A percentile compares a stretch with the other conserved stretches of the same genome.
These are phyloP conservation scores for Fusarium guadeloupense DNA, from an alignment of 2,329 filamentous ascomycete species.

Conservation along the genomic window DNA sequence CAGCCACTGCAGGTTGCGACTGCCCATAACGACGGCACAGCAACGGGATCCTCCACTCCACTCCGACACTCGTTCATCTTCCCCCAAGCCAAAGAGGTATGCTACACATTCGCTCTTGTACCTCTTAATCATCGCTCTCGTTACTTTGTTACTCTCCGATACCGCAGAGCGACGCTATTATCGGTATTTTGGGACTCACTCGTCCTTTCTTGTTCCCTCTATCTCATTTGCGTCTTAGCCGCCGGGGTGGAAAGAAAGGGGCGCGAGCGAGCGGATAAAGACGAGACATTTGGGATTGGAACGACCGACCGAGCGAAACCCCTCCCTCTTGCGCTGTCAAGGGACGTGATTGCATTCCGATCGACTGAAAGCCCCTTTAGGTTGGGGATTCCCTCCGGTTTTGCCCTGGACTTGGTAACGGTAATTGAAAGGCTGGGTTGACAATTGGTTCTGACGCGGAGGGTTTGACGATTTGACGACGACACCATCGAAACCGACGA, in stretches of 20 bases:
- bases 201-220: not conserved
- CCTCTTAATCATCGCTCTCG: conserved; percentile 4
- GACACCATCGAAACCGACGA: conserved; percentile 8
- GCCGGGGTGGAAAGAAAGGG: conserved; percentile 31
- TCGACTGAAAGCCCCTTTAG: conserved; percentile 6
- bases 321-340: conserved; percentile 14
- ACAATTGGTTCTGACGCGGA: conserved; percentile 3
- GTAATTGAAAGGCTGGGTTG: conserved; percentile 10
- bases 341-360: conserved; percentile 34
- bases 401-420: conserved; percentile 16
- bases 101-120: conserved; percentile 31
- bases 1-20: conserved; percentile 9
- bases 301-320: conserved; percentile 5
- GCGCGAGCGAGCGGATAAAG: conserved; percentile 18
- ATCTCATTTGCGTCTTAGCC: conserved; percentile 7
- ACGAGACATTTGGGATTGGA: conserved; percentile 34
- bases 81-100: conserved; percentile 26
- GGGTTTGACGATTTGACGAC: conserved; percentile 17
- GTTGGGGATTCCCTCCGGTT: not conserved
- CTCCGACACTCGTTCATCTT: conserved; percentile 18
- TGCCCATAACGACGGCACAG: conserved; percentile 38
- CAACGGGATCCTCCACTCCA: conserved; percentile 34
- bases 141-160: not conserved
- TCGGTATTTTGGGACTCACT: conserved; percentile 3
- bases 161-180: conserved; percentile 3